A percentile compares a stretch with the other conserved stretches of the same genome.
These are phyloP conservation scores for Phytophthora vignae DNA, from an alignment of 352 stramenopile genomes.

Conservation along the genomic window DNA sequence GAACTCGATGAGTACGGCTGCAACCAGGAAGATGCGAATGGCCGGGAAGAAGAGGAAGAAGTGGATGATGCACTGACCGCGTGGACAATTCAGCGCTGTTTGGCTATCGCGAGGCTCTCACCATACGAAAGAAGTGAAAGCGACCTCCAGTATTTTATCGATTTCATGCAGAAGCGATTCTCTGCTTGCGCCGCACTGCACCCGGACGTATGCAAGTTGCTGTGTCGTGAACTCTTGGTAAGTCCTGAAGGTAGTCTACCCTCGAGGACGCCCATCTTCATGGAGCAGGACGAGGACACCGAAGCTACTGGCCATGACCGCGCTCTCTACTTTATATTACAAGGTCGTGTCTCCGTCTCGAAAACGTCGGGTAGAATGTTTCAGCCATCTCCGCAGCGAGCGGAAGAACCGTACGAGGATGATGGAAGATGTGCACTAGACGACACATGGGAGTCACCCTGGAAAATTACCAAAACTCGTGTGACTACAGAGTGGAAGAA, in stretches of 20 bases:
- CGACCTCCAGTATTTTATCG: constrained; percentile 52
- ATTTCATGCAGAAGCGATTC: constrained; percentile 57
- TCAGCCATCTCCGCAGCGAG: constrained; percentile 17
- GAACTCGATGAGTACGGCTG: not conserved
- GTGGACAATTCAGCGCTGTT: constrained; percentile 34
- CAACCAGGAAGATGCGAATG: constrained; percentile 18
- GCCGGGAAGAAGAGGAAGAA: constrained; percentile 6
- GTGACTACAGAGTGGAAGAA: constrained; percentile 29
- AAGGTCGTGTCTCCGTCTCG: constrained; percentile 31
- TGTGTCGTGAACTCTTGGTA: constrained; percentile 45
- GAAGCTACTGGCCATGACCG: constrained; percentile 5
- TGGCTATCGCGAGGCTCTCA: constrained; percentile 34
- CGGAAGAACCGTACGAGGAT: too few relatives aligned
- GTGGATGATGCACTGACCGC: constrained; percentile 28
- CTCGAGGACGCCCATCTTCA: constrained; percentile 39
- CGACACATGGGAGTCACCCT: constrained; percentile 26
- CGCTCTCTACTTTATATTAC: constrained; percentile 42
- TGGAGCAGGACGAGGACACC: constrained; percentile 31
- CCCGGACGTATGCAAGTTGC: constrained; percentile 43
- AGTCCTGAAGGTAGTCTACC: constrained; percentile 27
- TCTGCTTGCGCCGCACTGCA: constrained; percentile 46
- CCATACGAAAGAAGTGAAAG: constrained; percentile 34
- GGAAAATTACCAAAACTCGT: not conserved
- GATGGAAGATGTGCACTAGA: not conserved
- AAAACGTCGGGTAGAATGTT: constrained; percentile 38